phyloP scores from a whole-genome alignment of 2,329 filamentous ascomycete species.

The Metarhizium robertsii region DNA sequence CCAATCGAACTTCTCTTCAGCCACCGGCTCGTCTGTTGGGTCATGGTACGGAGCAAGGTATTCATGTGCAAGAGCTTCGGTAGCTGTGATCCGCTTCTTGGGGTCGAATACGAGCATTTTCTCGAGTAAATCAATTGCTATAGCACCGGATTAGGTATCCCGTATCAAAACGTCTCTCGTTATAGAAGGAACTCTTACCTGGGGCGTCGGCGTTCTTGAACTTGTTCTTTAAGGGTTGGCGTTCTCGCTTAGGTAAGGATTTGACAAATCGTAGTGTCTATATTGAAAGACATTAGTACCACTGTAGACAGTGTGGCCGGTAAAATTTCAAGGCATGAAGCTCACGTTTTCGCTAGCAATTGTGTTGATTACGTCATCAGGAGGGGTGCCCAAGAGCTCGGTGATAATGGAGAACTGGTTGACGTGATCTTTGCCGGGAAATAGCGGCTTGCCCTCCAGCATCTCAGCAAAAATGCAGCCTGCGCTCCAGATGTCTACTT shows the following conservation, averaged over 20 bases:
- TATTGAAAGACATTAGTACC: conserved; percentile 9
- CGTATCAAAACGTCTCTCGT: not conserved
- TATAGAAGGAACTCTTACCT: conserved; percentile 40
- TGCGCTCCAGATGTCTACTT: conserved; percentile 98
- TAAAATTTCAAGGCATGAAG: not conserved
- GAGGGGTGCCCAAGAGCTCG: conserved; percentile 88
- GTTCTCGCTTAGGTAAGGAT: conserved; percentile 88
- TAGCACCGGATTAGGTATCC: not conserved
- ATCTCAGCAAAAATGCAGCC: conserved; percentile 99
- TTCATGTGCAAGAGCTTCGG: conserved; percentile 77
- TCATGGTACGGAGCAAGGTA: conserved; percentile 97
- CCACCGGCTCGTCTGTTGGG: conserved; percentile 88
- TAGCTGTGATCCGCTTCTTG: conserved; percentile 86
- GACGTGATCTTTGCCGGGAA: conserved; percentile 98
- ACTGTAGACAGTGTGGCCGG: not conserved
- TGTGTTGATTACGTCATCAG: conserved; percentile 96
- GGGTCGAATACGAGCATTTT: conserved; percentile 97
- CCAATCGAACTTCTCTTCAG: conserved; percentile 98
- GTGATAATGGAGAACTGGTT: conserved; percentile 99
- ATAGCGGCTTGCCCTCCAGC: conserved; percentile 95
- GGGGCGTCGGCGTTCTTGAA: conserved; percentile 90
- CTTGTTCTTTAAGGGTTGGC: conserved; percentile 76
- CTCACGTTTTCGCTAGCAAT: conserved; percentile 96
- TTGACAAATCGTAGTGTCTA: conserved; percentile 95
- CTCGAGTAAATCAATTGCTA: conserved; percentile 88